Evolutionary conservation across 179 eudicot species (phyloP).

Genomic region (Silene noctiflora): DNA sequence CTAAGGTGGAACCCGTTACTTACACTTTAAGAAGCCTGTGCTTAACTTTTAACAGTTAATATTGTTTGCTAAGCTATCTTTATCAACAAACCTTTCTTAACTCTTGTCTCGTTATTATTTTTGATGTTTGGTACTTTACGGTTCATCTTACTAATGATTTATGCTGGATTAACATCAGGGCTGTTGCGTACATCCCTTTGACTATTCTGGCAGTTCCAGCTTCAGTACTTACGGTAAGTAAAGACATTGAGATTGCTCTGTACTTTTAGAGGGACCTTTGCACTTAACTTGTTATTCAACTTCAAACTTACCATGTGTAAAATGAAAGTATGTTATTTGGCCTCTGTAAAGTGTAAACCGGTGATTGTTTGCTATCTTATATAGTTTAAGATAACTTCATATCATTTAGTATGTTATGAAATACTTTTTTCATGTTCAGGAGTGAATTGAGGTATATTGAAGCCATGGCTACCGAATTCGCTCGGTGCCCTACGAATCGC

Average conservation of each 20-base stretch:
- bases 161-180: slow-evolving; percentile 44
- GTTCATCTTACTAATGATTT: slow-evolving; percentile 1
- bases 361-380: no score
- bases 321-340: no score
- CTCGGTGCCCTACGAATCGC: no score
- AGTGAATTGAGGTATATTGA: no score
- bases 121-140: slow-evolving; percentile 5
- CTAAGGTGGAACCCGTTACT: not conserved
- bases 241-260: not conserved
- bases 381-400: no score
- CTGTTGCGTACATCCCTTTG: slow-evolving; percentile 79
- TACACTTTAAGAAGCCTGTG: not conserved
- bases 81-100: not conserved
- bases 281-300: not conserved
- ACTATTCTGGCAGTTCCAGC: slow-evolving; percentile 92
- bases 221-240: slow-evolving; percentile 77
- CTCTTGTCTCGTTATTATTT: not conserved
- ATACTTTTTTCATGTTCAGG: no score
- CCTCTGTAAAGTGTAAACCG: no score
- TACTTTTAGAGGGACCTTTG: no score
- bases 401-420: no score
- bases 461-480: no score
- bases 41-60: not conserved
- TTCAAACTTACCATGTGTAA: no score
- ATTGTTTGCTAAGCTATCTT: not conserved